Evolutionary conservation across 2,329 filamentous ascomycete genomes (phyloP).

Genomic region (Lachnellula cervina): DNA sequence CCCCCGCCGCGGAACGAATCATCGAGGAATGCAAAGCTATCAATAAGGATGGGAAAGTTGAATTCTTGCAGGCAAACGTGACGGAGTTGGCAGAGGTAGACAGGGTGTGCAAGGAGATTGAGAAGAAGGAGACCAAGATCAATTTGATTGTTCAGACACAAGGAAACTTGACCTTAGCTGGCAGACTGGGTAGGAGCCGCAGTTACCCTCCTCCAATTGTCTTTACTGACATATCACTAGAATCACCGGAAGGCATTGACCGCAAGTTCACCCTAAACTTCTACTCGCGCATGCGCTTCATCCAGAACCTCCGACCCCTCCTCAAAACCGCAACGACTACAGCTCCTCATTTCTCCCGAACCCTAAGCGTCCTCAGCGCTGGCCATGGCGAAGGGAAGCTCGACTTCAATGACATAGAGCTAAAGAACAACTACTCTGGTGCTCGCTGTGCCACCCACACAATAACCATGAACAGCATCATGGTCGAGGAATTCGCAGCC

Average conservation of each 20-base stretch:
- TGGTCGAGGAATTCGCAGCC: constrained; percentile 45
- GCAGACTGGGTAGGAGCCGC: constrained; percentile 19
- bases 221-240: constrained; percentile 8
- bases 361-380: constrained; percentile 50
- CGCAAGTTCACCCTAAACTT: constrained; percentile 34
- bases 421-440: constrained; percentile 21
- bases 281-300: constrained; percentile 55
- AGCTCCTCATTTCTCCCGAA: constrained; percentile 44
- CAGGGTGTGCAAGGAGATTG: constrained; percentile 45
- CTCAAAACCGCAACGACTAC: constrained; percentile 33
- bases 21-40: constrained; percentile 37
- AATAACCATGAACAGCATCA: constrained; percentile 40
- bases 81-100: constrained; percentile 45
- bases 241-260: constrained; percentile 26
- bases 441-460: constrained; percentile 21
- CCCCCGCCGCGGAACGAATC: constrained; percentile 37
- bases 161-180: constrained; percentile 37
- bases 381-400: constrained; percentile 46
- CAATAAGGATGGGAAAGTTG: constrained; percentile 41
- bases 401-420: constrained; percentile 38
- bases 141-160: constrained; percentile 52
- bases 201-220: background rate
- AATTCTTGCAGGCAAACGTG: constrained; percentile 44
- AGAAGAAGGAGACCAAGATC: constrained; percentile 44
- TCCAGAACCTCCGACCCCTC: constrained; percentile 51